Conservation (phyloP, 352 stramenopile genomes). For the Pelagophyceae sp. region DNA sequence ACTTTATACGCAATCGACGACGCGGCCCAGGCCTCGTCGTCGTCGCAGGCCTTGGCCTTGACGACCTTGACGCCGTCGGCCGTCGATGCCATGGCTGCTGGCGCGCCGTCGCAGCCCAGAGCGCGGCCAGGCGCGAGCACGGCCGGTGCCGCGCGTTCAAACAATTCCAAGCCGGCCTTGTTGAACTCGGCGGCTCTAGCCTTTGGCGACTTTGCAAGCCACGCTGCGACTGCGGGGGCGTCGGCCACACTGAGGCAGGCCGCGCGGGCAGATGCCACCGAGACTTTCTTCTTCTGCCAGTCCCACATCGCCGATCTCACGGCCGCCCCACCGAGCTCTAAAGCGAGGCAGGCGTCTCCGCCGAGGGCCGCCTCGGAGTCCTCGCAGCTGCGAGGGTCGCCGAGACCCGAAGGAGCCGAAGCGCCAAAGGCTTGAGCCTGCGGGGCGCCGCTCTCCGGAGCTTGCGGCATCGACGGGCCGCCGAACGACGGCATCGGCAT, state of each 20-base stretch:
- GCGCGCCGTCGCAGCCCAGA: neutral
- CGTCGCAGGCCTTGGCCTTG: neutral
- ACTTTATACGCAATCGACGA: neutral
- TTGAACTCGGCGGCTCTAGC: neutral
- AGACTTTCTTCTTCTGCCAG: neutral
- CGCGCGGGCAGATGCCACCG: neutral
- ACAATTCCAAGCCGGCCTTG: neutral
- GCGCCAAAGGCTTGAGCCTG: too few relatives aligned
- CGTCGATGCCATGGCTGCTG: too few relatives aligned
- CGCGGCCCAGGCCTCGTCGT: neutral
- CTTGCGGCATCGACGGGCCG: neutral
- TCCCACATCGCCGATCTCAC: neutral
- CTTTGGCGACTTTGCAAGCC: neutral
- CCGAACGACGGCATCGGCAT: neutral
- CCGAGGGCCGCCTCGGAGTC: neutral
- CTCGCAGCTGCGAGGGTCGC: neutral
- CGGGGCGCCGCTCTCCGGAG: neutral
- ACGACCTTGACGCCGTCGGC: neutral
- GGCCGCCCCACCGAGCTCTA: neutral
- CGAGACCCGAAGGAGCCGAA: neutral
- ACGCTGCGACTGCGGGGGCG: neutral
- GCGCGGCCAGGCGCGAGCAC: neutral
- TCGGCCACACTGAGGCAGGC: neutral
- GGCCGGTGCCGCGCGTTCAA: neutral
- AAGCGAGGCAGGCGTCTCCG: neutral